phyloP scores from a whole-genome alignment of 805 yeast species.

The Blastobotrys peoriensis region DNA sequence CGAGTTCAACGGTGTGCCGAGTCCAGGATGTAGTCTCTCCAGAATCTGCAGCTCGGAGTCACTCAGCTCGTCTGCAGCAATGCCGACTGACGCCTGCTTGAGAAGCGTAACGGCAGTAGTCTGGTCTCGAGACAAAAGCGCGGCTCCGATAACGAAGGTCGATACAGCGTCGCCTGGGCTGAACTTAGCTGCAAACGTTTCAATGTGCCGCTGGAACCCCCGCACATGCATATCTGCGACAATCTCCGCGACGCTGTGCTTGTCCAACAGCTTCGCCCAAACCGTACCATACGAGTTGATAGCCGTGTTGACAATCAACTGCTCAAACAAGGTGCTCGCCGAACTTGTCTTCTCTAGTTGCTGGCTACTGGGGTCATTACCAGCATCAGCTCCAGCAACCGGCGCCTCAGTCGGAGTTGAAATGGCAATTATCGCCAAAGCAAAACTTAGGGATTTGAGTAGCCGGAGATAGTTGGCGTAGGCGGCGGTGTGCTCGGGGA shows the following conservation, averaged over 20 bases:
- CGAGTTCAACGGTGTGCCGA: background rate
- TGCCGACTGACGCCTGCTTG: background rate
- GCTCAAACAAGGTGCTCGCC: background rate
- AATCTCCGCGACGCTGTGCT: background rate
- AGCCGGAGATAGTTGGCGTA: conserved; percentile 2
- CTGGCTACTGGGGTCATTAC: background rate
- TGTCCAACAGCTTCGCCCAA: background rate
- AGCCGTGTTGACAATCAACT: background rate
- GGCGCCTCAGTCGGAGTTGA: background rate
- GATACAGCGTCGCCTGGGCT: background rate
- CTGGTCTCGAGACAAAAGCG: background rate
- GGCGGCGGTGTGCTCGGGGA: conserved; percentile 5
- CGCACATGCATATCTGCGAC: background rate
- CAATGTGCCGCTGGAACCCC: background rate
- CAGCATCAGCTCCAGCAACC: background rate
- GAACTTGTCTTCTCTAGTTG: background rate
- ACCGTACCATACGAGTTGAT: background rate
- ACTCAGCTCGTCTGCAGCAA: background rate
- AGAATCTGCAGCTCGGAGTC: background rate
- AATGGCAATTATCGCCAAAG: background rate
- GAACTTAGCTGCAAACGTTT: background rate
- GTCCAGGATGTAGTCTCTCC: background rate
- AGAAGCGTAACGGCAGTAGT: background rate
- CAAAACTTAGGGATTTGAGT: conserved; percentile 1
- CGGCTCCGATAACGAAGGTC: conserved; percentile 1